These are phyloP conservation scores for Talaromyces verruculosus DNA, from an alignment of 2,329 filamentous ascomycete genomes.

Conservation along the genomic window DNA sequence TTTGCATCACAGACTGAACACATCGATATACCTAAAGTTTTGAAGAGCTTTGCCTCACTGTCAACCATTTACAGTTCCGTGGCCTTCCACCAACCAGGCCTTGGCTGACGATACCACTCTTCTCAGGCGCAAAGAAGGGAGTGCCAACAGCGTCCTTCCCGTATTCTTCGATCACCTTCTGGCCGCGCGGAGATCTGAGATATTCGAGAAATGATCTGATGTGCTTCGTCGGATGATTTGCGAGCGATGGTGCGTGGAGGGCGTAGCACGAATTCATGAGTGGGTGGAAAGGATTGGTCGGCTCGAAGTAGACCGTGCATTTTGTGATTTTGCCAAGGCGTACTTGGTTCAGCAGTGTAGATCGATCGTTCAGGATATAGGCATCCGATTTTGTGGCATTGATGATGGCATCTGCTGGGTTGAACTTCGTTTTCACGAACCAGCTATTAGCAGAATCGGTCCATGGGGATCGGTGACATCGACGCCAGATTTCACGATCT, in stretches of 20 bases:
- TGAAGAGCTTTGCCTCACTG: too few species aligned
- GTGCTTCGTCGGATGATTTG: not conserved
- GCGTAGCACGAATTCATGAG: not conserved
- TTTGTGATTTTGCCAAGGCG: not conserved
- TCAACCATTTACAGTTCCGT: too few species aligned
- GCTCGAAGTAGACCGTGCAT: constrained; percentile 2
- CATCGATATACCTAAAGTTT: too few species aligned
- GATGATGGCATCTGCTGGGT: not conserved
- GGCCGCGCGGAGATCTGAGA: too few species aligned
- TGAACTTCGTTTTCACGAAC: not conserved
- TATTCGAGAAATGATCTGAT: too few species aligned
- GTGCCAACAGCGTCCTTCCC: too few species aligned
- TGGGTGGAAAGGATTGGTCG: not conserved
- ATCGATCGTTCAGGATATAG: not conserved
- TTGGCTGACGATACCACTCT: too few species aligned
- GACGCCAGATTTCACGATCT: not conserved
- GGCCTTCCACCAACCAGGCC: too few species aligned
- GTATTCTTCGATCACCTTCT: too few species aligned
- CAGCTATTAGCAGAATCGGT: not conserved
- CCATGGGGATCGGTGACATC: not conserved
- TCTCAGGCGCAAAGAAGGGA: too few species aligned
- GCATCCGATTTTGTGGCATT: not conserved
- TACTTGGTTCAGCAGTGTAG: not conserved
- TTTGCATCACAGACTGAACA: too few species aligned
- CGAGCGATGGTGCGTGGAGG: not conserved